Evolutionary conservation across 2,329 filamentous ascomycete species (phyloP), one percentile per base, ranked within the genome.

Genomic region (Aspergillus nomiae): DNA sequence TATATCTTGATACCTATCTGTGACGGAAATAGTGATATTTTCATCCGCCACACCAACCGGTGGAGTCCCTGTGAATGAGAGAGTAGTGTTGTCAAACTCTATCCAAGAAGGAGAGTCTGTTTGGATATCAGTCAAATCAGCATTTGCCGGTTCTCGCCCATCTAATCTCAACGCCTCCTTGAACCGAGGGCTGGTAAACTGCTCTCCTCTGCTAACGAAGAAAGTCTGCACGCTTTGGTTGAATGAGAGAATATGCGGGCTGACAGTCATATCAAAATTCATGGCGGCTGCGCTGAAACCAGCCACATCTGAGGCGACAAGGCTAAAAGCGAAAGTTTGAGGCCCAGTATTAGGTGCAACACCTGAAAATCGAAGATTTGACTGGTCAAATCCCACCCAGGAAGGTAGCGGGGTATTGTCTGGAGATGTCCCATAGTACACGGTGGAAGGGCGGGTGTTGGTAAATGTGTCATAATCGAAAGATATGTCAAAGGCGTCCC

Each of bases 361-460:
- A 28, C 93, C 93, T 1, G 85, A 86, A 70, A 96, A 96, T 0
- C 83, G 84, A 45, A 96, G 79, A 0, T 77, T 82, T 2, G 74
- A 74, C 1, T 85, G 73, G 68, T 95, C 86, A 71, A 97, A 97
- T n/a, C 80, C 80, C 51, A 96, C 81, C 93, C 93, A 97, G 0
- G 92, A 89, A 24, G 93, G 93, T 41, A 97, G 80, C 41, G 93
- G 92, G n/a, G 90, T 91, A 71, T 91, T 91, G 71, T 94, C 86
- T 6, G 83, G 83, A 4, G 91, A 90, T 3, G 90, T 88, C 10
- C 92, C 91, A 73, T 95, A 94, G 76, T 93, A 96, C 62, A 80
- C 80, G 28, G 87, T 87, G 57, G 89, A 83, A 19, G 78, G 77
- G 4, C 82, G 79, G 0, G 80, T 77, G 48, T 84, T 78, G n/a